Conservation (phyloP, 305 asterid genomes). For the Coffea humblotiana region DNA sequence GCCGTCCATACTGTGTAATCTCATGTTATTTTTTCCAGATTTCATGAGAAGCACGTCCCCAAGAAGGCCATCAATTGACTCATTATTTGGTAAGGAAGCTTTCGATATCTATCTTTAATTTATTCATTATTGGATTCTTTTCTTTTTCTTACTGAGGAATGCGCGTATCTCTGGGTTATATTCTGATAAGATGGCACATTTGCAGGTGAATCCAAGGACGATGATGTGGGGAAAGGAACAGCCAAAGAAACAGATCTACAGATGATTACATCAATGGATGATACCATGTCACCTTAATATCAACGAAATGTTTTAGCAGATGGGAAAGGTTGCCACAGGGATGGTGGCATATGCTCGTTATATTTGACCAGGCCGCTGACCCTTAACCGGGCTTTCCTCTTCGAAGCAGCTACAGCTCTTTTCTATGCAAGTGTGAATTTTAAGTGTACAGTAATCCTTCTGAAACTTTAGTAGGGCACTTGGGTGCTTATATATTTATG, state of each 20-base stretch:
- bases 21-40: constrained; percentile 35
- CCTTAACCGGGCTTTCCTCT: constrained; percentile 33
- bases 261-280: constrained; percentile 54
- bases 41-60: constrained; percentile 52
- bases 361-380: constrained; percentile 58
- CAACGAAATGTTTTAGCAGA: constrained; percentile 15
- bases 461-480: constrained; percentile 13
- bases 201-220: constrained; percentile 50
- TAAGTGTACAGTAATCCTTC: constrained; percentile 50
- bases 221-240: constrained; percentile 33
- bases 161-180: background rate
- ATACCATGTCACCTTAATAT: constrained; percentile 57
- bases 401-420: constrained; percentile 15
- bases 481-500: constrained; percentile 16
- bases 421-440: constrained; percentile 25
- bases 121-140: background rate
- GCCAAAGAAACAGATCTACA: constrained; percentile 51
- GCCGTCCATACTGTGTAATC: background rate
- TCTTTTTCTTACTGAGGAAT: background rate
- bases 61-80: constrained; percentile 49
- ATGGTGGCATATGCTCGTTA: constrained; percentile 53
- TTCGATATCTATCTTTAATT: background rate
- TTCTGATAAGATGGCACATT: constrained; percentile 9
- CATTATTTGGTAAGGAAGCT: constrained; percentile 51
- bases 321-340: constrained; percentile 20